Conservation (phyloP, 140 eudicot genomes). For the Flaveria floridana region DNA sequence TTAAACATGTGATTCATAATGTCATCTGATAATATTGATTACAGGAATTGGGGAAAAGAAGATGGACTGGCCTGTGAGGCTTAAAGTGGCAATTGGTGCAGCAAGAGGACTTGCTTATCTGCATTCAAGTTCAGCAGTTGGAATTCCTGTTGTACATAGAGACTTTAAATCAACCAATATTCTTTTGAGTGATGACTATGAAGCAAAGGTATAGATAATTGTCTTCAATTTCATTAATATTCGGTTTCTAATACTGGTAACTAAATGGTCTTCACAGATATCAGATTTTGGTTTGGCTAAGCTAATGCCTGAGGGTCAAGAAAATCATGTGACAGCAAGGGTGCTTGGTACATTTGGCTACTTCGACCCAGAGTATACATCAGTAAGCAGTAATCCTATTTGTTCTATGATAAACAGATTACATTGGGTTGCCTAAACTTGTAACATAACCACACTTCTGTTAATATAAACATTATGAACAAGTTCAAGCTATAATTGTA, state of each 20-base stretch:
- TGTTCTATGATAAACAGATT: not conserved
- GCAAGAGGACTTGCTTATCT: conserved; percentile 98
- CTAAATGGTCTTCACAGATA: conserved; percentile 46
- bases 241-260: conserved; percentile 5
- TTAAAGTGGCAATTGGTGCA: conserved; percentile 89
- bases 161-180: conserved; percentile 96
- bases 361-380: conserved; percentile 94
- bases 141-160: conserved; percentile 93
- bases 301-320: conserved; percentile 97
- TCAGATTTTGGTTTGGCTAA: conserved; percentile 96
- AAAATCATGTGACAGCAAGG: conserved; percentile 73
- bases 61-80: conserved; percentile 93
- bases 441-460: too few species aligned
- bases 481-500: too few species aligned
- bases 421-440: too few species aligned
- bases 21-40: conserved; percentile 18
- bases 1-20: not conserved
- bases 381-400: conserved; percentile 49
- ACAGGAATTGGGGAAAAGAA: conserved; percentile 75
- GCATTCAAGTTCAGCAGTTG: conserved; percentile 90
- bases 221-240: not conserved
- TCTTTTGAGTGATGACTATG: conserved; percentile 66
- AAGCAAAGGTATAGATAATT: conserved; percentile 66
- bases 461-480: too few species aligned
- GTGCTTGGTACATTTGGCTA: conserved; percentile 98